Conservation (phyloP, 2,329 filamentous ascomycete genomes). For the Botrytis hyacinthi region DNA sequence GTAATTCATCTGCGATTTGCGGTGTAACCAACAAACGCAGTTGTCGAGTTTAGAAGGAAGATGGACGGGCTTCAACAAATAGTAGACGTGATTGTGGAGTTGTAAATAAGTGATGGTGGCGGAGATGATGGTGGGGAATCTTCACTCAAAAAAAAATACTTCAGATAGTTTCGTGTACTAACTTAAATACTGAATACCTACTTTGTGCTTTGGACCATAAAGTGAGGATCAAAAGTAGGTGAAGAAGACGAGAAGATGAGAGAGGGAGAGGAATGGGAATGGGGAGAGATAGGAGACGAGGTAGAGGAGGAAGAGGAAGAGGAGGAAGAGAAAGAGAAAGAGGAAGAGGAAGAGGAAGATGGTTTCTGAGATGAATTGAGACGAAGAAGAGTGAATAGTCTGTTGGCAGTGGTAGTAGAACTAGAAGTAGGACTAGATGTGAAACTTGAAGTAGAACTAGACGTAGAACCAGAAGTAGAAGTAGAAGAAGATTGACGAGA, state of each 20-base stretch:
- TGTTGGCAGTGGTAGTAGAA: background rate
- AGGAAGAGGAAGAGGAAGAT: background rate
- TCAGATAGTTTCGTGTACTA: constrained; percentile 4
- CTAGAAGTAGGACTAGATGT: background rate
- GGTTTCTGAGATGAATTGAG: background rate
- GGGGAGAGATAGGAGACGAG: background rate
- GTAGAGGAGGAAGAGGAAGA: background rate
- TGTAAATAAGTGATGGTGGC: constrained; percentile 17
- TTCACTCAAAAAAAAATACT: constrained; percentile 13
- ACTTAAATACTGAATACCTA: background rate
- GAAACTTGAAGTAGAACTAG: background rate
- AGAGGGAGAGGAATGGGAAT: background rate
- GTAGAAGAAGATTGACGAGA: background rate
- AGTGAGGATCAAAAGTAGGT: constrained; percentile 3
- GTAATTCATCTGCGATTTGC: constrained; percentile 13
- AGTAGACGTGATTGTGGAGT: constrained; percentile 2
- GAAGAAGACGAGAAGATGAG: background rate
- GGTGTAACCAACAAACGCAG: constrained; percentile 13
- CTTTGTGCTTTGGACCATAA: background rate
- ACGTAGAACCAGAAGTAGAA: background rate
- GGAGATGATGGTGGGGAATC: constrained; percentile 20
- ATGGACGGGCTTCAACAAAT: constrained; percentile 13
- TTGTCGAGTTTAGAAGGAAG: background rate
- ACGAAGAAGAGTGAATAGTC: background rate
- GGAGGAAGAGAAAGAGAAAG: background rate